Evolutionary conservation across 164 flowering plant genomes (phyloP).

Genomic region (Nymphaea thermarum): DNA sequence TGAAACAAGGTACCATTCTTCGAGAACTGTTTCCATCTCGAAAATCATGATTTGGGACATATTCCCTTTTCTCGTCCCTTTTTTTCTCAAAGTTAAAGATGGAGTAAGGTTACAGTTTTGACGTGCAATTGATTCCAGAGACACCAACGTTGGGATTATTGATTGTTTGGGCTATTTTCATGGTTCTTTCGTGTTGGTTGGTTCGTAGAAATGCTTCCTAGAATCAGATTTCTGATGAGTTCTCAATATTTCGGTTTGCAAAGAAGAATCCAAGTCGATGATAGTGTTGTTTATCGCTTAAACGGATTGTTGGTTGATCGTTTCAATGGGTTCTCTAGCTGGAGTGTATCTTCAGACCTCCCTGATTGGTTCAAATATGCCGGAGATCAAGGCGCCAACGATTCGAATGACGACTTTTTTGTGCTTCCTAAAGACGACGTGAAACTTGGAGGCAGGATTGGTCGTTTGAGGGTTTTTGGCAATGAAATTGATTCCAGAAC

Average conservation of each 20-base stretch:
- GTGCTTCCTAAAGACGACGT: constrained; percentile 30
- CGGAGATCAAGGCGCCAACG: constrained; percentile 5
- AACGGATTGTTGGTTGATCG: constrained; percentile 1
- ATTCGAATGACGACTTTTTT: constrained; percentile 31
- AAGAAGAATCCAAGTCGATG: background rate
- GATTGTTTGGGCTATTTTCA: background rate
- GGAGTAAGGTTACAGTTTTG: background rate
- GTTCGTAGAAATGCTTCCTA: constrained; percentile 19
- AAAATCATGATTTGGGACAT: background rate
- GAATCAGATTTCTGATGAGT: constrained; percentile 7
- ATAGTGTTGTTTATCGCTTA: background rate
- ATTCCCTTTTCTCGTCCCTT: background rate
- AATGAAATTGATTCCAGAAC: background rate
- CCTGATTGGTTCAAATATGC: constrained; percentile 44
- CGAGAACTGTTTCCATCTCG: background rate
- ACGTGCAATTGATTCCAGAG: background rate
- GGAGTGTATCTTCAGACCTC: constrained; percentile 37
- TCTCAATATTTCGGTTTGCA: constrained; percentile 1
- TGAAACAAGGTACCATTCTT: background rate
- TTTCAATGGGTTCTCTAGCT: constrained; percentile 16
- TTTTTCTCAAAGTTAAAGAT: background rate
- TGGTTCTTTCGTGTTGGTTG: background rate
- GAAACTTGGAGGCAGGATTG: constrained; percentile 17
- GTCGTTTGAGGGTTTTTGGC: constrained; percentile 10
- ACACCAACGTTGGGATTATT: constrained; percentile 1